phyloP scores from a whole-genome alignment of 2,329 filamentous ascomycete species.

The Cryphonectria japonica region DNA sequence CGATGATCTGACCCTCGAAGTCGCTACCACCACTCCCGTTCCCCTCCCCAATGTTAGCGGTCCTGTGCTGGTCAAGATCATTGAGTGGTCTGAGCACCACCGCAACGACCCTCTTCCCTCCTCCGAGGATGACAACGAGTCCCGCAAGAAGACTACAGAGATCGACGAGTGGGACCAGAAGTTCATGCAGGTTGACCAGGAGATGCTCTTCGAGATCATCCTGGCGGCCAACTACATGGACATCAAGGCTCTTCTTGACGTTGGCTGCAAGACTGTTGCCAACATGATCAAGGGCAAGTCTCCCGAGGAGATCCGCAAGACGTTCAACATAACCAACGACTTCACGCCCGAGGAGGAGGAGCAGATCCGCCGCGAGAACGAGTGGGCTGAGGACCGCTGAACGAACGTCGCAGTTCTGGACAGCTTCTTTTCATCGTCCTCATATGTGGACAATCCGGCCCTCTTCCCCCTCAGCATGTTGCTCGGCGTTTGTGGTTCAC shows the following conservation, averaged over 20 bases:
- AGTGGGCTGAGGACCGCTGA: conserved; percentile 86
- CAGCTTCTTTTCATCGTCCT: not conserved
- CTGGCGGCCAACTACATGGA: conserved; percentile 98
- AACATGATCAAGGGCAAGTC: conserved; percentile 99
- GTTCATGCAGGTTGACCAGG: conserved; percentile 99
- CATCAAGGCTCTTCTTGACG: conserved; percentile 96
- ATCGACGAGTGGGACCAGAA: conserved; percentile 99
- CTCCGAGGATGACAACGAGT: conserved; percentile 88
- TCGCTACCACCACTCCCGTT: conserved; percentile 67
- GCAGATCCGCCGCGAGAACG: conserved; percentile 90
- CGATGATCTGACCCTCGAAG: conserved; percentile 79
- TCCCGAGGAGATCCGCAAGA: conserved; percentile 98
- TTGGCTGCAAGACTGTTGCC: conserved; percentile 98
- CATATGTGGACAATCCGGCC: conserved; percentile 11
- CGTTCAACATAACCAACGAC: conserved; percentile 99
- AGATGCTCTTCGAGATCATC: conserved; percentile 99
- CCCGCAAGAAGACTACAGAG: conserved; percentile 96
- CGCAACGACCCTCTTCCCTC: conserved; percentile 81
- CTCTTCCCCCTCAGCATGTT: conserved; percentile 24
- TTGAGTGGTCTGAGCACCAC: conserved; percentile 98
- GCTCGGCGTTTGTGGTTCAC: conserved; percentile 26
- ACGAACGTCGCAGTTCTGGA: conserved; percentile 2
- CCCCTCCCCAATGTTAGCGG: conserved; percentile 93
- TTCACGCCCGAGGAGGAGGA: conserved; percentile 99
- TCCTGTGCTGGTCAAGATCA: conserved; percentile 89